These are phyloP conservation scores for Prunus armeniaca DNA, from an alignment of 306 rosid genomes.

Conservation along the genomic window DNA sequence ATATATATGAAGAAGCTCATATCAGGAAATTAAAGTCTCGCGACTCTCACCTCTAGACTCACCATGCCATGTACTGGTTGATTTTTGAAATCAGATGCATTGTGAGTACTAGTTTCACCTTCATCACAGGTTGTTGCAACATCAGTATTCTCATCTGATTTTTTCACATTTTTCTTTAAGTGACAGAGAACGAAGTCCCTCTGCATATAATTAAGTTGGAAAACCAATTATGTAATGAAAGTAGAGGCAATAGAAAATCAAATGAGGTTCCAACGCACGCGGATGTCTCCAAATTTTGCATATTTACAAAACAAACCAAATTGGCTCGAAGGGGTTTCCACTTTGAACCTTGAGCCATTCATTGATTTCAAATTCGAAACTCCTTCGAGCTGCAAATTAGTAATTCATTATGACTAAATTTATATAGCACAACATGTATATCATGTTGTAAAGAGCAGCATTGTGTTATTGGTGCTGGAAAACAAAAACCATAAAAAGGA, in stretches of 20 bases:
- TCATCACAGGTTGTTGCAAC: constrained; percentile 10
- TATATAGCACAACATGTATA: not conserved
- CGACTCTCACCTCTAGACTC: constrained; percentile 26
- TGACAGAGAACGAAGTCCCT: constrained; percentile 44
- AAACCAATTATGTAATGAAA: not conserved
- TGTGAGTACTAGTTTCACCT: constrained; percentile 28
- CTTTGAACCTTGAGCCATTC: not conserved
- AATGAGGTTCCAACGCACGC: too few relatives aligned
- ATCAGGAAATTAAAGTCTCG: constrained; percentile 14
- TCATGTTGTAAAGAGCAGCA: too few relatives aligned
- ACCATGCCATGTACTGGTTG: not conserved
- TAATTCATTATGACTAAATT: not conserved
- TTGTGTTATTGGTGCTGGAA: not conserved
- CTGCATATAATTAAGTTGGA: constrained; percentile 33
- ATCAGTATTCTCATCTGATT: constrained; percentile 13
- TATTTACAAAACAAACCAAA: not conserved
- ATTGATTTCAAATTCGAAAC: not conserved
- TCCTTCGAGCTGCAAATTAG: not conserved
- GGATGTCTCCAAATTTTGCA: not conserved
- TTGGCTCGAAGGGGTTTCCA: not conserved
- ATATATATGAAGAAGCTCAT: not conserved
- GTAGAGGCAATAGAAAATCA: not conserved
- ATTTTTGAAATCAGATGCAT: constrained; percentile 19
- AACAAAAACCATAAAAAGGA: not conserved
- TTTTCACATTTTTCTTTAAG: constrained; percentile 21